Evolutionary conservation across 2,329 filamentous ascomycete genomes (phyloP).

Genomic region (Gaeumannomyces sp.): DNA sequence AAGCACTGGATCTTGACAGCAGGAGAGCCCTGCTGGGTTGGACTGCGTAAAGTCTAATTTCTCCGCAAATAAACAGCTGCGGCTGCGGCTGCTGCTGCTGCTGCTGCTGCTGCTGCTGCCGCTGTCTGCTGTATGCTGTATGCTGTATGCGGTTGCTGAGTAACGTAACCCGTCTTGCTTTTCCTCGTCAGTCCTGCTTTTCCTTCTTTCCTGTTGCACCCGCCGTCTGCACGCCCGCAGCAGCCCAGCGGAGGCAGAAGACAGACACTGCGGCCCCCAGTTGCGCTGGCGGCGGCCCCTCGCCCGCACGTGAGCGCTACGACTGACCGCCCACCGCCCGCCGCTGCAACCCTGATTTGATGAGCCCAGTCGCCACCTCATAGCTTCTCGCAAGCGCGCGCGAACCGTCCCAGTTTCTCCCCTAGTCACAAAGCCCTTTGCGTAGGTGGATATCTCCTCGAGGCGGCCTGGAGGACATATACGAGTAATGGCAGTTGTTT

Average conservation of each 20-base stretch:
- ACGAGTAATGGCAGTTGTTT: background rate
- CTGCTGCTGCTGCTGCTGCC: too few relatives aligned
- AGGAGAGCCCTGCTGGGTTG: background rate
- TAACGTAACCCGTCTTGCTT: background rate
- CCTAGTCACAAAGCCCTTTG: background rate
- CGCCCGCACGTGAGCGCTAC: background rate
- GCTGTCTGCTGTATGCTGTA: background rate
- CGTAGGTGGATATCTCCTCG: background rate
- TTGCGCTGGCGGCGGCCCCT: too few relatives aligned
- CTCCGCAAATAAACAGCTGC: background rate
- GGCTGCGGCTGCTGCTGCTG: background rate
- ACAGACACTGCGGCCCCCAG: background rate
- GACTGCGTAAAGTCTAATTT: background rate
- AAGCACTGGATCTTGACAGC: background rate
- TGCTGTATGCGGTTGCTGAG: too few relatives aligned
- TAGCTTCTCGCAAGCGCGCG: background rate
- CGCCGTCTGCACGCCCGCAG: background rate
- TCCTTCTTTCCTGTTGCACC: background rate
- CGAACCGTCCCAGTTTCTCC: background rate
- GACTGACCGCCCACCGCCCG: background rate
- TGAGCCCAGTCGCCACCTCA: background rate
- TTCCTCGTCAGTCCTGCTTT: background rate
- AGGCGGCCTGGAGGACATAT: background rate
- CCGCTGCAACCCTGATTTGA: background rate
- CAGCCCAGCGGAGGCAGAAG: background rate